A percentile compares a stretch with the other conserved stretches of the same genome.
These are phyloP conservation scores for Penicillium olsonii DNA, from an alignment of 2,329 filamentous ascomycete species.

Conservation along the genomic window DNA sequence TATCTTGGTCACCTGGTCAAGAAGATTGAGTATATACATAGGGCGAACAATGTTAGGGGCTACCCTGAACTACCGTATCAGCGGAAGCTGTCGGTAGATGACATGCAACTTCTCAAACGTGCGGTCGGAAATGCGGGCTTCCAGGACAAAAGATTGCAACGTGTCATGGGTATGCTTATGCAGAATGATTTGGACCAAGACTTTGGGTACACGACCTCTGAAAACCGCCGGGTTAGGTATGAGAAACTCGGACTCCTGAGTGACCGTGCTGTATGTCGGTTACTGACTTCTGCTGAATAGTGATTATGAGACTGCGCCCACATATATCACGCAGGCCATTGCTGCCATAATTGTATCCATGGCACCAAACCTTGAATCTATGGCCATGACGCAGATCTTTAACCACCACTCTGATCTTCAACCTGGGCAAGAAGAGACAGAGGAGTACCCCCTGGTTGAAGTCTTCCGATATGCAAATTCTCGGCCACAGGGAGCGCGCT, in stretches of 20 bases:
- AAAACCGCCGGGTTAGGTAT: not conserved
- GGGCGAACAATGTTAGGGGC: too few relatives aligned
- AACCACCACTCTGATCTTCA: not conserved
- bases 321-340: not conserved
- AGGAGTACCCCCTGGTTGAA: not conserved
- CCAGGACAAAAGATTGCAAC: not conserved
- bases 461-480: not conserved
- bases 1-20: not conserved
- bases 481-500: not conserved
- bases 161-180: not conserved
- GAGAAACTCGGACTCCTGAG: too few relatives aligned
- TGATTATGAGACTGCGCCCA: not conserved
- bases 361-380: not conserved
- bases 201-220: not conserved
- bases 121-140: not conserved
- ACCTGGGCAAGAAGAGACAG: not conserved
- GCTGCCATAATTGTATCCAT: not conserved
- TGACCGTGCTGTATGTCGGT: not conserved
- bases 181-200: not conserved
- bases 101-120: not conserved
- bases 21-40: not conserved
- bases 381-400: not conserved
- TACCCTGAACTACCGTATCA: not conserved
- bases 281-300: not conserved
- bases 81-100: not conserved